Conservation (phyloP, 768 basidiomycete species). For the Crassisporium funariophilum region DNA sequence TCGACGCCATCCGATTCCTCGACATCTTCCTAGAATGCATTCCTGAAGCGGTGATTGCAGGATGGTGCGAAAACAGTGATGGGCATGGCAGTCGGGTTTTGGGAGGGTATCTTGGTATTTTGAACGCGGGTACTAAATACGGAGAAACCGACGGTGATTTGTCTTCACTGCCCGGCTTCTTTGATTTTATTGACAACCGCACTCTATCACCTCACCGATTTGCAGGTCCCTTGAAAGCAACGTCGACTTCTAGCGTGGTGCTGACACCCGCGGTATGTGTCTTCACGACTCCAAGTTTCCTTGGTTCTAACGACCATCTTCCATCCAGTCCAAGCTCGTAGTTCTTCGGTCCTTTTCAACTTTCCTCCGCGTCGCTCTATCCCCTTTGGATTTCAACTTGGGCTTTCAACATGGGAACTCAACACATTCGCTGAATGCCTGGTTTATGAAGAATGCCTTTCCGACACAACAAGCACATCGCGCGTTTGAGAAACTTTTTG, state of each 20-base stretch:
- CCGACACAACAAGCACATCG: constrained; percentile 48
- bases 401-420: constrained; percentile 7
- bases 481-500: constrained; percentile 53
- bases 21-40: constrained; percentile 71
- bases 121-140: constrained; percentile 68
- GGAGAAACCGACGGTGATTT: constrained; percentile 55
- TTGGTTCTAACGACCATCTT: constrained; percentile 4
- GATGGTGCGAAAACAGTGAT: constrained; percentile 60
- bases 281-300: constrained; percentile 1
- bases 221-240: constrained; percentile 45
- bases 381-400: constrained; percentile 17
- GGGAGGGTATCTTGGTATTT: constrained; percentile 79
- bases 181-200: constrained; percentile 1
- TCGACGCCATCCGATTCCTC: constrained; percentile 85
- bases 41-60: constrained; percentile 65
- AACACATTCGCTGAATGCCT: constrained; percentile 42
- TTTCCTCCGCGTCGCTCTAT: constrained; percentile 60
- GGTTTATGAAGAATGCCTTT: constrained; percentile 72
- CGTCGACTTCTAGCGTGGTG: constrained; percentile 65
- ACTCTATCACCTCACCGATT: constrained; percentile 1
- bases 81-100: constrained; percentile 66
- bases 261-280: constrained; percentile 61
- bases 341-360: constrained; percentile 70
- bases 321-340: constrained; percentile 71
- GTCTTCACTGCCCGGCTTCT: neutral